Base-by-base conservation (phyloP, 2,329 filamentous ascomycete genomes). In the Corinectria fuckeliana region DNA sequence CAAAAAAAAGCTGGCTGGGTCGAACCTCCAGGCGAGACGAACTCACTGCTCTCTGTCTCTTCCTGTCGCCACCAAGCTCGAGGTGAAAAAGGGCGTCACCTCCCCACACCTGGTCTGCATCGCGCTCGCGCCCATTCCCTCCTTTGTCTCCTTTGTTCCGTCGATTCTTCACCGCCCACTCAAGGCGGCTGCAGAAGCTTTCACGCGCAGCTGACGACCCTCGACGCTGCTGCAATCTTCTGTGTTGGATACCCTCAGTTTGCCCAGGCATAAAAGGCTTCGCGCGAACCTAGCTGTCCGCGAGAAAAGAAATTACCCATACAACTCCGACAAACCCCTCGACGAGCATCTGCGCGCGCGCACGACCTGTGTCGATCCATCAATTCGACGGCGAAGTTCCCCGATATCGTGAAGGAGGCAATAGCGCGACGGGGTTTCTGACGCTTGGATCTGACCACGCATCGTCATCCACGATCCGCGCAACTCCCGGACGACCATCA, bases 1-100 rank as follows among this genome's bases (percentile, higher is more conserved):
- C 66, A 65, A 71, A 73, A 74, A 67, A 75, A 75, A 75, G 70
- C 69, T 69, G 67, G 70, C 70, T 69, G 68, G 59, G 61, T 58
- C 56, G 54, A 58, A 45, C 42, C n/a, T n/a, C n/a, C n/a, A 48
- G 61, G 51, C 44, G 63, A 59, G 55, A 62, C 67, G 68, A 68
- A 66, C 66, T 72, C 65, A 66, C 63, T 64, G 64, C 49, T 62
- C 62, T 56, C 58, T 68, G 60, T 59, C 60, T 65, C 50, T 59
- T n/a, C 56, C 50, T 66, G 69, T 69, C 64, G 51, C 58, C 64
- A 63, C 63, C 60, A 64, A 56, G 32, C 57, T 63, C 49, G 62
- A 72, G 68, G 67, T 68, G 64, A 68, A 71, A 69, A 72, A 73
- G 70, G 67, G 72, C 68, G 70, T 65, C 64, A 28, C 61, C 66